phyloP scores from a whole-genome alignment of 2,329 filamentous ascomycete species.

The Penicillium sp. region DNA sequence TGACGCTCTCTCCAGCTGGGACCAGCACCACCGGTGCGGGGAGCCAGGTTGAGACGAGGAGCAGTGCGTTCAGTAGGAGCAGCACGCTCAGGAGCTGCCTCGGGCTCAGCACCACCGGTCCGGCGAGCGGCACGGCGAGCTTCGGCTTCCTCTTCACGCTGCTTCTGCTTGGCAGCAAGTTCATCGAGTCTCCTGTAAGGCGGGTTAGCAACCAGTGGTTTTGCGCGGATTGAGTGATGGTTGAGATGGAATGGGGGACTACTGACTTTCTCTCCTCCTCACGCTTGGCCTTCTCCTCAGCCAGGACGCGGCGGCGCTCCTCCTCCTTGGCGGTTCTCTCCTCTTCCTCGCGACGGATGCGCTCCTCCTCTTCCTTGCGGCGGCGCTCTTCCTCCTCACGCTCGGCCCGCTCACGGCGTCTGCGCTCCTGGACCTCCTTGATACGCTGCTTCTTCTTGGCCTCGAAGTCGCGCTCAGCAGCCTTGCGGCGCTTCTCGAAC shows the following conservation, averaged over 20 bases:
- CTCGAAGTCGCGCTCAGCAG: slow-evolving; percentile 86
- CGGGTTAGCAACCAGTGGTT: slow-evolving; percentile 35
- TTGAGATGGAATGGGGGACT: background rate
- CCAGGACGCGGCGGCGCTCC: slow-evolving; percentile 63
- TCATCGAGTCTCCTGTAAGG: slow-evolving; percentile 52
- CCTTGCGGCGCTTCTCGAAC: slow-evolving; percentile 86
- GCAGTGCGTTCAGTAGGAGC: slow-evolving; percentile 45
- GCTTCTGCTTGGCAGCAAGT: slow-evolving; percentile 57
- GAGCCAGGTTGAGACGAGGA: slow-evolving; percentile 49
- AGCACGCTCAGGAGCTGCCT: no score
- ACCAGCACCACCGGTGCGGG: slow-evolving; percentile 38
- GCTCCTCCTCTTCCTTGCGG: slow-evolving; percentile 76
- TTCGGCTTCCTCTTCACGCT: slow-evolving; percentile 81
- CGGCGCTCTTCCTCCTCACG: slow-evolving; percentile 73
- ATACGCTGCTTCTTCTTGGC: slow-evolving; percentile 79
- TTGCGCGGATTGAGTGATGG: no score
- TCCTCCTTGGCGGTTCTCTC: slow-evolving; percentile 73
- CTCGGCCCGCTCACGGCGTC: slow-evolving; percentile 73
- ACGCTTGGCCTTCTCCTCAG: slow-evolving; percentile 58
- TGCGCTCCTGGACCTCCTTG: slow-evolving; percentile 77
- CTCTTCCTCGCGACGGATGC: slow-evolving; percentile 69
- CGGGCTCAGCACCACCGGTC: no score
- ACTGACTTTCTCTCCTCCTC: slow-evolving; percentile 53
- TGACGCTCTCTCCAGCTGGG: slow-evolving; percentile 55
- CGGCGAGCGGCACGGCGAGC: slow-evolving; percentile 58